Evolutionary conservation across 768 basidiomycete species (phyloP), one percentile per base, ranked within the genome.

Genomic region (Agaricus subrufescens): DNA sequence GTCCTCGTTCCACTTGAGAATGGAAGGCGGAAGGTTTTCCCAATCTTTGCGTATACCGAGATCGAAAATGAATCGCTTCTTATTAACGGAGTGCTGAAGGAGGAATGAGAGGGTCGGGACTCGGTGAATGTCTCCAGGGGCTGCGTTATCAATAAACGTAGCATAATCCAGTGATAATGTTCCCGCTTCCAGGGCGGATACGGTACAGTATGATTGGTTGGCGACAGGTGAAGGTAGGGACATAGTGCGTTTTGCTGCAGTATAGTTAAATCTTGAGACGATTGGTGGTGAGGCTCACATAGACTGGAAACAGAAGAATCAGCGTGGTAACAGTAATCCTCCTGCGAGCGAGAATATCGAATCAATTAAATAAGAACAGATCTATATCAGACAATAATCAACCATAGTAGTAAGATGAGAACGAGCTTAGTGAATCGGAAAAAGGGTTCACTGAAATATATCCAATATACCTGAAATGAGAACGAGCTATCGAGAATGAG

Each of bases 151-250:
- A 43, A 80, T 63, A 49, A 79, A 61, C 48, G 66, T 63, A 29
- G 70, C 71, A 29, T 77, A 61, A 0, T 71, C 62, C 9, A 83
- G 58, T 11, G 25, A 60, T 59, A 5, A 85, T 64, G 8, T 70
- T 4, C 83, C 84, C 0, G 74, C 76, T 58, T 82, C 80, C 31
- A 86, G 72, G 0, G 78, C 82, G 42, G 84, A 86, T 30, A 85
- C 74, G 25, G 73, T 60, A 55, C 79, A 76, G 61, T 75, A 84
- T 0, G 82, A 66, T 61, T 85, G 84, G 50, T 75, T 66, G 0
- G 61, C 46, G 5, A 58, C 38, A 1, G 79, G 77, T 3, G 64
- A 62, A 8, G 81, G 81, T 37, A 83, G 69, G 1, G 67, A 40
- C 61, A 66, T 64, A 19, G 39, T 31, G n/a, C 6, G 40, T 14